Base-by-base conservation (phyloP, 2,329 filamentous ascomycete species). In the Clarireedia homoeocarpa region DNA sequence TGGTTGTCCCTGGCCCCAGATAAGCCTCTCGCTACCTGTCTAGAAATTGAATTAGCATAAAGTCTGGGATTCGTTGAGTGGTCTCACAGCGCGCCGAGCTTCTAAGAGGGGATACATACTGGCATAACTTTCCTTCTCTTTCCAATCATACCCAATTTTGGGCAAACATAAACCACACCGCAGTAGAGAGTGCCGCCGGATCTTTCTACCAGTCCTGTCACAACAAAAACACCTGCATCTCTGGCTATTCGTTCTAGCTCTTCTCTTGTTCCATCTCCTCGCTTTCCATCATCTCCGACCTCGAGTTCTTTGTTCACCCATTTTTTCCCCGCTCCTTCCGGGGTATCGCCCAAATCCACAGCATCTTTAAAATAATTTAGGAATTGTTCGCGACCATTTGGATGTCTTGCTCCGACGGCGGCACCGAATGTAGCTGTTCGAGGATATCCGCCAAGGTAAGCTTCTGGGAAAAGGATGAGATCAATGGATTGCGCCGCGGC, bases 61-160 rank as follows among this genome's bases (percentile, higher is more conserved):
- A 23, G 10, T 45, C 6, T 51, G 23, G 40, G 4, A 42, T n/a
- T 42, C 17, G 15, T 20, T n/a, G 15, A 42, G n/a, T 14, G 30
- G 10, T 4, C 30, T 34, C 3, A 34, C 4, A 14, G 30, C 10
- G 12, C 10, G 30, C 30, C 10, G 30, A 34, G 30, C 30, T 14
- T 34, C 10, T 34, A 12, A 48, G 26, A 26, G 9, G 34, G n/a
- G 15, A 26, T 50, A 17, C 82, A 66, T 70, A 88, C 85, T 17
- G 91, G 92, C 84, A 95, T 92, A 23, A 96, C 88, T 72, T 96
- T 96, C 66, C 91, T 78, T 61, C 91, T 80, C 77, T 96, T 96
- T 20, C 90, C 91, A 20, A 96, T 69, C 6, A 87, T 69, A 5
- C 91, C 91, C 48, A 79, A 68, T 44, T 72, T 74, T 0, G 91